Percentiles rank a stretch among this genome's conserved stretches.
These are phyloP conservation scores for Aspergillus sclerotiicarbonarius DNA, from an alignment of 495 filamentous ascomycete species.

Conservation along the genomic window DNA sequence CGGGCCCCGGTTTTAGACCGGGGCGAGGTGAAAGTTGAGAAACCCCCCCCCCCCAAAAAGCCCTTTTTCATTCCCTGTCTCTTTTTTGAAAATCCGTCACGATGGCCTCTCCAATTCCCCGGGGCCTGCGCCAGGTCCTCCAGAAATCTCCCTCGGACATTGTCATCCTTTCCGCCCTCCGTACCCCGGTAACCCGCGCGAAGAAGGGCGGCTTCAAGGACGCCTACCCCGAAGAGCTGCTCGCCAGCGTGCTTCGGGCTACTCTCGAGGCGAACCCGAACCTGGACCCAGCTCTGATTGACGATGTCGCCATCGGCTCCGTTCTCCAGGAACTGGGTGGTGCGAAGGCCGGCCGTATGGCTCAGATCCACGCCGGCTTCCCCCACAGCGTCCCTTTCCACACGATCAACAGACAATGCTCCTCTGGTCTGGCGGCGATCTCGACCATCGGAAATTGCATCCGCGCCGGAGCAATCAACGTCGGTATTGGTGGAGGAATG, in stretches of 20 bases:
- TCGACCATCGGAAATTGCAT: constrained; percentile 70
- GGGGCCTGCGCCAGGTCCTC: constrained; percentile 73
- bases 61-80: neutral
- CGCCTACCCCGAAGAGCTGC: constrained; percentile 86
- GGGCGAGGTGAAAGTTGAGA: constrained; percentile 7
- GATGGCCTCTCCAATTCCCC: constrained; percentile 58
- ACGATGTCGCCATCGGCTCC: constrained; percentile 83
- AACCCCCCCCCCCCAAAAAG: constrained; percentile 1
- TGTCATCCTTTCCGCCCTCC: constrained; percentile 84
- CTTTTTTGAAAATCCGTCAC: constrained; percentile 5
- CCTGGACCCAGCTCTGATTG: constrained; percentile 66
- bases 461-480: constrained; percentile 63
- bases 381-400: constrained; percentile 71
- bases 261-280: constrained; percentile 74
- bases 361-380: constrained; percentile 76
- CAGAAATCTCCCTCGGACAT: constrained; percentile 77
- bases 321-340: constrained; percentile 90
- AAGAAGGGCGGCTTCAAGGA: constrained; percentile 82
- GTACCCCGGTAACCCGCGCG: constrained; percentile 79
- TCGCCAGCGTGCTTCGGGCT: constrained; percentile 76
- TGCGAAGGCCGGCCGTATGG: constrained; percentile 88
- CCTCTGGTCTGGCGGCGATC: constrained; percentile 72
- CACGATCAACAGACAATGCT: constrained; percentile 86
- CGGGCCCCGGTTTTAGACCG: neutral
- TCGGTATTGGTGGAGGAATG: constrained; percentile 88